phyloP scores from a whole-genome alignment of 2,329 filamentous ascomycete genomes.

The Hypoxylon sp. region DNA sequence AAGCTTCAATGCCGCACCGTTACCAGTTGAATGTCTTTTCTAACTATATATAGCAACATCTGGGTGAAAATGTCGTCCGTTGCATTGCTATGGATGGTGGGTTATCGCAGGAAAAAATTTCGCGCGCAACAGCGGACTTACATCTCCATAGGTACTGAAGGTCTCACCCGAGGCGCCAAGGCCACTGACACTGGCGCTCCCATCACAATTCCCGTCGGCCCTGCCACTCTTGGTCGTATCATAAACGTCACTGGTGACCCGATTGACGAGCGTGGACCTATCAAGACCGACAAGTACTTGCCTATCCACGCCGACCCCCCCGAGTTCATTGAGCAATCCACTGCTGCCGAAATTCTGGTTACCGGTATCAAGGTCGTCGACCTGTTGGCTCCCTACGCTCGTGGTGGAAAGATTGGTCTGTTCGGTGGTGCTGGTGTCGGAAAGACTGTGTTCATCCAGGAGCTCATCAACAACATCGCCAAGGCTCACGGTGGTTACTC shows the following conservation, averaged over 20 bases:
- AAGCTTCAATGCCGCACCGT: conserved; percentile 57
- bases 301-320: conserved; percentile 97
- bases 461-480: conserved; percentile 99
- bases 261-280: conserved; percentile 98
- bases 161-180: conserved; percentile 93
- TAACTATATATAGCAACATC: conserved; percentile 82
- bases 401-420: conserved; percentile 99
- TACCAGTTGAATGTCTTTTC: conserved; percentile 53
- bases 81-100: conserved; percentile 99
- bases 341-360: conserved; percentile 93
- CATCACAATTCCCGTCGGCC: conserved; percentile 96
- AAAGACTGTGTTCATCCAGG: conserved; percentile 99
- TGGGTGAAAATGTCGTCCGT: conserved; percentile 98
- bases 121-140: conserved; percentile 41
- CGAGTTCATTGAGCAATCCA: conserved; percentile 94
- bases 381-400: conserved; percentile 97
- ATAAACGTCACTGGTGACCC: conserved; percentile 99
- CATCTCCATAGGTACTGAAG: conserved; percentile 85
- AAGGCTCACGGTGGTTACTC: conserved; percentile 99
- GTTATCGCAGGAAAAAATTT: conserved; percentile 52
- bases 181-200: conserved; percentile 91
- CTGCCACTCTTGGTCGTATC: conserved; percentile 95
- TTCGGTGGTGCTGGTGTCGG: conserved; percentile 99
- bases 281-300: conserved; percentile 89
- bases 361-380: conserved; percentile 99